phyloP scores from a whole-genome alignment of 2,329 filamentous ascomycete genomes.

The Talaromyces sp. region DNA sequence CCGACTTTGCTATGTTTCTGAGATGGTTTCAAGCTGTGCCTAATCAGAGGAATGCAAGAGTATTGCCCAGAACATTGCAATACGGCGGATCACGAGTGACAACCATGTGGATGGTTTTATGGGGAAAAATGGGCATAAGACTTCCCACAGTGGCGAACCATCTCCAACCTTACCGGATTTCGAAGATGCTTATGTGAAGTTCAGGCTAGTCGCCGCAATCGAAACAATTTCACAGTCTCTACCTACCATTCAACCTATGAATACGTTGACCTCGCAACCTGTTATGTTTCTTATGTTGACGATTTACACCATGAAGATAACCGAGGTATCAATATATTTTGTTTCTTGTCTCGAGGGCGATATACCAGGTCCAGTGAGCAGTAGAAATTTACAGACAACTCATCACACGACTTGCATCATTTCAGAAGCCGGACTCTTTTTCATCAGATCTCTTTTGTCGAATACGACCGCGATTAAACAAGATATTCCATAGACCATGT shows the following conservation, averaged over 20 bases:
- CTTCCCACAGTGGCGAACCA: no score
- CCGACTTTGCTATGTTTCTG: no score
- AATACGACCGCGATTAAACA: neutral
- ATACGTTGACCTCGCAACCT: constrained; percentile 10
- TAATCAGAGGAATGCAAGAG: no score
- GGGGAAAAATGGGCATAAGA: no score
- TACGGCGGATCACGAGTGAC: no score
- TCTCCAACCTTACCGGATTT: no score
- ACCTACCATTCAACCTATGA: constrained; percentile 9
- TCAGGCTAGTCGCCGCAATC: constrained; percentile 15
- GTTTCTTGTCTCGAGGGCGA: constrained; percentile 11
- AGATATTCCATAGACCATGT: neutral
- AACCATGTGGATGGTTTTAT: no score
- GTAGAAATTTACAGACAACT: neutral
- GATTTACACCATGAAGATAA: constrained; percentile 15
- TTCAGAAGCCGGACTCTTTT: neutral
- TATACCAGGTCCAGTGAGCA: constrained; percentile 1
- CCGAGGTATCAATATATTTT: constrained; percentile 15
- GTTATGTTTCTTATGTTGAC: constrained; percentile 17
- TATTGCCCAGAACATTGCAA: no score
- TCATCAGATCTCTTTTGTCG: neutral
- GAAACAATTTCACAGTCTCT: constrained; percentile 12
- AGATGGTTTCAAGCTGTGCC: no score
- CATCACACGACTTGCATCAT: neutral
- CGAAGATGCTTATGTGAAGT: constrained; percentile 12